Conservation (phyloP, 2,329 filamentous ascomycete genomes). For the Epichloe amarillans region DNA sequence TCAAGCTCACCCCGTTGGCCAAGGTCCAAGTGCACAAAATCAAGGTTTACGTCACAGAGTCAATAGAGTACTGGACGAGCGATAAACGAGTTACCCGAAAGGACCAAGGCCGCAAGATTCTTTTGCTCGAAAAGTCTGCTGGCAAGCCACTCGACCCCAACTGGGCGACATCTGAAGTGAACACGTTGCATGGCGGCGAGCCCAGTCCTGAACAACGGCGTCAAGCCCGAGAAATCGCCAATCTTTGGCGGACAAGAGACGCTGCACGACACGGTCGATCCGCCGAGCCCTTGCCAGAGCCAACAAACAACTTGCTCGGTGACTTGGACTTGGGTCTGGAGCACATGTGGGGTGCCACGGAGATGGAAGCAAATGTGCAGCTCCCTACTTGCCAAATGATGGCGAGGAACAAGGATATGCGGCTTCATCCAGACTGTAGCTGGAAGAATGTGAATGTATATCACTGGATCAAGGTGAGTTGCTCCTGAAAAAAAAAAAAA, state of each 20-base stretch:
- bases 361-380: slow-evolving; percentile 90
- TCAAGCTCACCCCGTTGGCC: slow-evolving; percentile 82
- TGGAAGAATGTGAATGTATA: slow-evolving; percentile 90
- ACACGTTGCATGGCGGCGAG: slow-evolving; percentile 69
- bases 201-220: slow-evolving; percentile 38
- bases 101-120: slow-evolving; percentile 70
- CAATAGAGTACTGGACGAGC: slow-evolving; percentile 79
- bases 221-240: slow-evolving; percentile 33
- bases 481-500: too few species aligned
- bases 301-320: slow-evolving; percentile 61
- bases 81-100: slow-evolving; percentile 75
- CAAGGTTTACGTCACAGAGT: slow-evolving; percentile 83
- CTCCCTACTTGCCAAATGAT: slow-evolving; percentile 80
- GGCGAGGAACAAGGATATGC: slow-evolving; percentile 52
- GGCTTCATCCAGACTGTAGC: slow-evolving; percentile 79
- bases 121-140: slow-evolving; percentile 78
- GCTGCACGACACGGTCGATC: slow-evolving; percentile 28
- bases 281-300: slow-evolving; percentile 32
- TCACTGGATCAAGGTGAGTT: slow-evolving; percentile 83
- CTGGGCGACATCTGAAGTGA: slow-evolving; percentile 63
- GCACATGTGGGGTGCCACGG: slow-evolving; percentile 69
- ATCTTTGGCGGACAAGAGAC: slow-evolving; percentile 39
- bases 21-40: slow-evolving; percentile 90
- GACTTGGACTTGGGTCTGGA: slow-evolving; percentile 60
- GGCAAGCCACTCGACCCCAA: slow-evolving; percentile 61